Conservation (phyloP, 2,329 filamentous ascomycete genomes). For the Acephala macrosclerotiorum region DNA sequence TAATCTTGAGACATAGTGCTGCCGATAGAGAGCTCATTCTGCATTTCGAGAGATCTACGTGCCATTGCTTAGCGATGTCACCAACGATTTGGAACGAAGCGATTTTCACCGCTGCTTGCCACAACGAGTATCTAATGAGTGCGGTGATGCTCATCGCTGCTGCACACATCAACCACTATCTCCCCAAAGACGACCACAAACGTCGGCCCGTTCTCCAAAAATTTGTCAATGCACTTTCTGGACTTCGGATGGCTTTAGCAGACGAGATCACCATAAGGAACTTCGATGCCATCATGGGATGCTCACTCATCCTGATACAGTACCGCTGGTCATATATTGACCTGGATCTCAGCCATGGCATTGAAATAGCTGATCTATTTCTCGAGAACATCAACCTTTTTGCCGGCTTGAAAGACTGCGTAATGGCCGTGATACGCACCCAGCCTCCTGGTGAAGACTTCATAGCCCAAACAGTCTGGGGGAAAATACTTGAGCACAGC, state of each 20-base stretch:
- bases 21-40: constrained; percentile 18
- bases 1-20: constrained; percentile 14
- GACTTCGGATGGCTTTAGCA: constrained; percentile 16
- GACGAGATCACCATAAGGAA: constrained; percentile 9
- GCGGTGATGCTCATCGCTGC: constrained; percentile 16
- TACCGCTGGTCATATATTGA: constrained; percentile 22
- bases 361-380: constrained; percentile 7
- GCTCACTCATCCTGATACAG: constrained; percentile 18
- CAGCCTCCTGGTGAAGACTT: neutral
- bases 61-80: constrained; percentile 14
- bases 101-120: constrained; percentile 11
- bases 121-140: constrained; percentile 23
- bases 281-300: constrained; percentile 21
- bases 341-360: neutral
- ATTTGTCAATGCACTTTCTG: constrained; percentile 16
- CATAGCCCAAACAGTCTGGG: constrained; percentile 4
- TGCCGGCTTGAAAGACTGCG: constrained; percentile 16
- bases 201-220: constrained; percentile 8
- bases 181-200: constrained; percentile 12
- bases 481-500: constrained; percentile 15
- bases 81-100: constrained; percentile 8
- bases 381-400: neutral
- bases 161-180: constrained; percentile 19
- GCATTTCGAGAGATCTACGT: constrained; percentile 21
- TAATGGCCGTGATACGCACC: neutral